phyloP scores from a whole-genome alignment of 129 eudicot genomes.

The Sambucus nigra region DNA sequence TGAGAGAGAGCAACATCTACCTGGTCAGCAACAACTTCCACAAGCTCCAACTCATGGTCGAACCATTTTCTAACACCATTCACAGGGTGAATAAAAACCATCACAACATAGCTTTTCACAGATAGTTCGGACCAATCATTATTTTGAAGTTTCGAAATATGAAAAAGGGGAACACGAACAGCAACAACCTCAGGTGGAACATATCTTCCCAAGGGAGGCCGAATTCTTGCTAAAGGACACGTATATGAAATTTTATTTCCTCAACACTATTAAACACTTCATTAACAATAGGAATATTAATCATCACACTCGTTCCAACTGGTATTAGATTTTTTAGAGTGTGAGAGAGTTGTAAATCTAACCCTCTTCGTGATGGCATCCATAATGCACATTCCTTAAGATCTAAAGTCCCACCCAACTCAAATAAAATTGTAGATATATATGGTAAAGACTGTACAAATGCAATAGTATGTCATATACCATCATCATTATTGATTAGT shows the following conservation, averaged over 20 bases:
- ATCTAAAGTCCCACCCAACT: slow-evolving; percentile 49
- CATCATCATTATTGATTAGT: too few relatives aligned
- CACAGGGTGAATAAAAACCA: slow-evolving; percentile 57
- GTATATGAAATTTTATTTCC: slow-evolving; percentile 38
- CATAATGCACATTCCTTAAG: slow-evolving; percentile 62
- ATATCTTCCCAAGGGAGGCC: slow-evolving; percentile 31
- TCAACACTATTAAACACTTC: slow-evolving; percentile 47
- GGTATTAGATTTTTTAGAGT: slow-evolving; percentile 32
- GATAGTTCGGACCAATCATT: slow-evolving; percentile 43
- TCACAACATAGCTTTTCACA: slow-evolving; percentile 49
- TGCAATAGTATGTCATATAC: too few relatives aligned
- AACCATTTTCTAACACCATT: slow-evolving; percentile 55
- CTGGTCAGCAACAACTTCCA: slow-evolving; percentile 71
- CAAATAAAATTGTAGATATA: slow-evolving; percentile 59
- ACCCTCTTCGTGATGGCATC: slow-evolving; percentile 56
- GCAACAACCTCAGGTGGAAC: slow-evolving; percentile 51
- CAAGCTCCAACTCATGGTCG: slow-evolving; percentile 58
- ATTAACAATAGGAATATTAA: slow-evolving; percentile 36
- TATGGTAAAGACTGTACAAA: too few relatives aligned
- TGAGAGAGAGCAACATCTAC: slow-evolving; percentile 76
- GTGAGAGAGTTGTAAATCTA: slow-evolving; percentile 43
- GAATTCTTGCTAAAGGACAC: slow-evolving; percentile 44
- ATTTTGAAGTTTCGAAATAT: slow-evolving; percentile 32
- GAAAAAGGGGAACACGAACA: slow-evolving; percentile 52
- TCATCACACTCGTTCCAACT: slow-evolving; percentile 32